A percentile compares a stretch with the other conserved stretches of the same genome.
phyloP scores from a whole-genome alignment of 495 filamentous ascomycete genomes.

The Parathielavia hyrcaniae region DNA sequence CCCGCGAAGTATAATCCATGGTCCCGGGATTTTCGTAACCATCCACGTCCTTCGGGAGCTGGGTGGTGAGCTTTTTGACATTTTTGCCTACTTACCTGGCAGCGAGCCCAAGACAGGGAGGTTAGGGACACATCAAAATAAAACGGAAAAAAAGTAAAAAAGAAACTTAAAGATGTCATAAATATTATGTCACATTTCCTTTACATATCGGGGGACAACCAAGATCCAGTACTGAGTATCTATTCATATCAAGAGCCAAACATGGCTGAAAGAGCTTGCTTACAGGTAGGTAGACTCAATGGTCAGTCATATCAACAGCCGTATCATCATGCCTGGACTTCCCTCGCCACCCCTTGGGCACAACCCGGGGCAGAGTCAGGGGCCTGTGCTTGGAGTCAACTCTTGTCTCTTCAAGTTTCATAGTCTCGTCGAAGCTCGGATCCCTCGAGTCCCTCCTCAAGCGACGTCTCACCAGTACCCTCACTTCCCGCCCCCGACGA shows the following conservation, averaged over 20 bases:
- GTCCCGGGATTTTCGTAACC: too few species aligned
- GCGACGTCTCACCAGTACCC: neutral
- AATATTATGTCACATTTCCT: too few species aligned
- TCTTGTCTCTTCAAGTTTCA: constrained; percentile 16
- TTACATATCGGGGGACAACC: neutral
- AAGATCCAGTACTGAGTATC: neutral
- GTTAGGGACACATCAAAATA: too few species aligned
- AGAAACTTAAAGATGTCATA: too few species aligned
- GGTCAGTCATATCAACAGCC: neutral
- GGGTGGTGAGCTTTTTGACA: too few species aligned
- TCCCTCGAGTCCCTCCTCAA: neutral
- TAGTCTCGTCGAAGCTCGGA: neutral
- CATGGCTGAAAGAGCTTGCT: too few species aligned
- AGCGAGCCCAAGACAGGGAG: too few species aligned
- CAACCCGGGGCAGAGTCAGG: neutral
- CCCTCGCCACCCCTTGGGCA: neutral
- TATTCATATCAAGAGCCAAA: neutral
- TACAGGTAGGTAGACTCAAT: neutral
- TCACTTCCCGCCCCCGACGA: neutral
- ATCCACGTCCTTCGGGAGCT: too few species aligned
- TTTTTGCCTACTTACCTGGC: too few species aligned
- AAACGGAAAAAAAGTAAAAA: too few species aligned
- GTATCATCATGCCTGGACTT: neutral
- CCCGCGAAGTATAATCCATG: too few species aligned
- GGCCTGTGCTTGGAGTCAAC: constrained; percentile 9